Base-by-base conservation (phyloP, 805 yeast species). In the Lipomyces sp. region DNA sequence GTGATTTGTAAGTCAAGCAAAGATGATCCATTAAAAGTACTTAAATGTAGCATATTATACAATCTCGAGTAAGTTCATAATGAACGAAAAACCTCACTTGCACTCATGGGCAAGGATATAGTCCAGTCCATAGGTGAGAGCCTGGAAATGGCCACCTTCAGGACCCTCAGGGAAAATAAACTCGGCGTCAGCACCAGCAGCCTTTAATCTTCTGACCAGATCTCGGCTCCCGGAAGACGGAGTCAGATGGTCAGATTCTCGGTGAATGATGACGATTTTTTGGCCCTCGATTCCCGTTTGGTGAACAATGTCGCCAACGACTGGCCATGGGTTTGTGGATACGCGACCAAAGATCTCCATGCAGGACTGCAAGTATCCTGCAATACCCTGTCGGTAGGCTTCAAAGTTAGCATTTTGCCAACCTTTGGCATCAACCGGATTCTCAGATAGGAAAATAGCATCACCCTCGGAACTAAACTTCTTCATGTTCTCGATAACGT, bases 101-200 rank as follows among this genome's bases (percentile, higher is more conserved):
- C 62, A 59, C 62, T 65, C 68, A 34, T 57, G 57, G 34, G 64
- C 64, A 18, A 68, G 67, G 37, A 68, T 66, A 33, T 53, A 59
- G 10, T 66, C 65, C n/a, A 68, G 53, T 4, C 71, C 71, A n/a
- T 30, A 53, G 65, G 63, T 65, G 7, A 68, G 59, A 57, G 70
- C 64, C 57, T 63, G 60, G 65, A 68, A 68, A 54, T 68, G 71
- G n/a, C 71, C 71, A 33, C 71, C 71, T 34, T 57, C 65, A 15
- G 64, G 59, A 2, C 66, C 70, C 33, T 66, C 70, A 5, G 66
- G 66, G 6, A 54, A 54, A 42, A 66, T 42, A 18, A 68, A 30
- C 30, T 67, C 61, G 13, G 68, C 71, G 37, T 68, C 71, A n/a
- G 69, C 70, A 15, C 71, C 69, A 15, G 71, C 69, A 18, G 70